Evolutionary conservation across 2,329 filamentous ascomycete genomes (phyloP).

Genomic region (Calonectria pauciramosa): DNA sequence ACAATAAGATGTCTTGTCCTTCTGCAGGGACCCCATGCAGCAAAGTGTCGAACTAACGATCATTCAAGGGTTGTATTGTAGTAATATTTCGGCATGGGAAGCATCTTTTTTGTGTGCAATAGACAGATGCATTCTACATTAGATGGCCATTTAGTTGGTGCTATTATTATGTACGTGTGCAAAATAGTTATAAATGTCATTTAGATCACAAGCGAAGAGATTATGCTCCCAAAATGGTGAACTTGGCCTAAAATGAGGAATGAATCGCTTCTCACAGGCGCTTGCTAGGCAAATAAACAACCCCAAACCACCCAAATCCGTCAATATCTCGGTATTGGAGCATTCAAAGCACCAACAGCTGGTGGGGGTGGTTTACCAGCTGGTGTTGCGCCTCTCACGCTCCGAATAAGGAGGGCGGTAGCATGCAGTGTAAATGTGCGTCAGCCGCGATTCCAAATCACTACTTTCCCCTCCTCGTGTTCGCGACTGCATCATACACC

Average conservation of each 20-base stretch:
- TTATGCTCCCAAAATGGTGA: neutral
- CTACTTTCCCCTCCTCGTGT: neutral
- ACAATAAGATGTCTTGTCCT: no score
- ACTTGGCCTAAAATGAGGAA: neutral
- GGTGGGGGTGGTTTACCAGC: neutral
- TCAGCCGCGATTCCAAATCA: neutral
- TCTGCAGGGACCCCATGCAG: no score
- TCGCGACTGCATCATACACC: neutral
- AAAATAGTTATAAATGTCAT: neutral
- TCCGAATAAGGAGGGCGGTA: neutral
- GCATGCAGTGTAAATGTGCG: neutral
- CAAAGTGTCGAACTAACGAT: no score
- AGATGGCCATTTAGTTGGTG: neutral
- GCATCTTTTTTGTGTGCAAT: neutral
- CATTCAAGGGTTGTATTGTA: no score
- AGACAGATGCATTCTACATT: neutral
- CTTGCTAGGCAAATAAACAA: neutral
- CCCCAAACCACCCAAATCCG: no score
- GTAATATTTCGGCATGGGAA: neutral
- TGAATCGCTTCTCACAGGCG: neutral
- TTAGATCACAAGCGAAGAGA: neutral
- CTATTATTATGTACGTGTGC: neutral
- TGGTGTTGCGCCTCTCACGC: neutral
- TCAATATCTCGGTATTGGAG: neutral
- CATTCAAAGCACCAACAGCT: neutral